Evolutionary conservation across 495 filamentous ascomycete species (phyloP).

Genomic region (Xylaria grammica): DNA sequence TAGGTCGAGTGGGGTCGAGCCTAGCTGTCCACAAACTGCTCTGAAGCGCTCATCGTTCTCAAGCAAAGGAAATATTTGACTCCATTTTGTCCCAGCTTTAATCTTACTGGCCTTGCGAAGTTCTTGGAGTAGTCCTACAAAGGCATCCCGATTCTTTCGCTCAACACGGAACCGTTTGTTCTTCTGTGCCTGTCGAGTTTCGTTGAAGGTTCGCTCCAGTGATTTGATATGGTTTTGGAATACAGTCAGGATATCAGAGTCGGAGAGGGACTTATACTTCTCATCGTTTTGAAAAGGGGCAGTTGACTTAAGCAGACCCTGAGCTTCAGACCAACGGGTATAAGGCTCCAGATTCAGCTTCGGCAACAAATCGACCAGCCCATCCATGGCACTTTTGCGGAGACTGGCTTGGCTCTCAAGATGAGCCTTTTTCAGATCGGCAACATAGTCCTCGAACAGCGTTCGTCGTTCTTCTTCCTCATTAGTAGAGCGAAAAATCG

Average conservation of each 20-base stretch:
- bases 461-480: constrained; percentile 88
- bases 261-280: constrained; percentile 86
- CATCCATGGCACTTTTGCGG: constrained; percentile 84
- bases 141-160: constrained; percentile 82
- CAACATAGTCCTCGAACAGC: constrained; percentile 92
- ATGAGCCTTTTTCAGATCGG: constrained; percentile 79
- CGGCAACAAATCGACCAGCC: constrained; percentile 80
- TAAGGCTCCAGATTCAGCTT: constrained; percentile 87
- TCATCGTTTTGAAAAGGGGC: constrained; percentile 81
- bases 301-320: constrained; percentile 78
- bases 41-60: constrained; percentile 82
- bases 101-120: constrained; percentile 79
- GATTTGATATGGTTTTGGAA: constrained; percentile 96
- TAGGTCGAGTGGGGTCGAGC: constrained; percentile 89
- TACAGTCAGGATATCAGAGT: constrained; percentile 87
- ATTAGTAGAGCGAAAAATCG: constrained; percentile 88
- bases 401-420: constrained; percentile 72
- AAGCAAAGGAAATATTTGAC: constrained; percentile 76
- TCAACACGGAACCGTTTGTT: constrained; percentile 78
- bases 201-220: constrained; percentile 87
- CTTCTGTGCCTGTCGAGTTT: constrained; percentile 85
- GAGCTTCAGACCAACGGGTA: constrained; percentile 92
- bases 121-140: constrained; percentile 72
- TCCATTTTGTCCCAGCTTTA: constrained; percentile 91
- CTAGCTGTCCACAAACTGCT: constrained; percentile 82